Conservation (phyloP, 305 asterid species). For the Ilex paraguariensis region DNA sequence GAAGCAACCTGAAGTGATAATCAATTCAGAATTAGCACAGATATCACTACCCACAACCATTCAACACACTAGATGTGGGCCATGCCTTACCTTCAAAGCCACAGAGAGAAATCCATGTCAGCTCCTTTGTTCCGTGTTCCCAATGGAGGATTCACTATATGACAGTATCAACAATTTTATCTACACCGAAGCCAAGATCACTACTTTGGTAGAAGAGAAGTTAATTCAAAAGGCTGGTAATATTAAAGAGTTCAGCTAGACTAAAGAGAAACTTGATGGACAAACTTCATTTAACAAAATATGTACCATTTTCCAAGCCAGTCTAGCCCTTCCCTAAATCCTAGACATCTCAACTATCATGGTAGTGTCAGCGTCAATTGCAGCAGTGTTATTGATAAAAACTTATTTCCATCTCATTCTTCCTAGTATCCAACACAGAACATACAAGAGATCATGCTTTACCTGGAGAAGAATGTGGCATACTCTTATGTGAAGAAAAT, state of each 20-base stretch:
- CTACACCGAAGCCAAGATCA: conserved; percentile 28
- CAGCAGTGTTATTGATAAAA: too few relatives aligned
- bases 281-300: too few relatives aligned
- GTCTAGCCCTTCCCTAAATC: too few relatives aligned
- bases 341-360: too few relatives aligned
- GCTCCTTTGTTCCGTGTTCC: conserved; percentile 96
- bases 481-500: not conserved
- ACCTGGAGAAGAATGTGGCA: not conserved
- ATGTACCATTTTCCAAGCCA: too few relatives aligned
- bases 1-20: conserved; percentile 68
- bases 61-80: not conserved
- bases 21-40: conserved; percentile 5
- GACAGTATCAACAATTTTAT: conserved; percentile 58
- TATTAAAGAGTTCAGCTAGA: too few relatives aligned
- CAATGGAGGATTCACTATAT: conserved; percentile 98
- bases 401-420: too few relatives aligned
- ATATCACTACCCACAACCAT: not conserved
- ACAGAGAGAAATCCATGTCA: conserved; percentile 76
- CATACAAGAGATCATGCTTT: too few relatives aligned
- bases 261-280: too few relatives aligned
- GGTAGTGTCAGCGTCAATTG: too few relatives aligned
- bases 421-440: too few relatives aligned
- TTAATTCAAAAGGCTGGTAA: not conserved
- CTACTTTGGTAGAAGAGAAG: not conserved
- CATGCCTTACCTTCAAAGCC: conserved; percentile 61